These are phyloP conservation scores for Coffea canephora DNA, from an alignment of 257 asterid genomes.

Conservation along the genomic window DNA sequence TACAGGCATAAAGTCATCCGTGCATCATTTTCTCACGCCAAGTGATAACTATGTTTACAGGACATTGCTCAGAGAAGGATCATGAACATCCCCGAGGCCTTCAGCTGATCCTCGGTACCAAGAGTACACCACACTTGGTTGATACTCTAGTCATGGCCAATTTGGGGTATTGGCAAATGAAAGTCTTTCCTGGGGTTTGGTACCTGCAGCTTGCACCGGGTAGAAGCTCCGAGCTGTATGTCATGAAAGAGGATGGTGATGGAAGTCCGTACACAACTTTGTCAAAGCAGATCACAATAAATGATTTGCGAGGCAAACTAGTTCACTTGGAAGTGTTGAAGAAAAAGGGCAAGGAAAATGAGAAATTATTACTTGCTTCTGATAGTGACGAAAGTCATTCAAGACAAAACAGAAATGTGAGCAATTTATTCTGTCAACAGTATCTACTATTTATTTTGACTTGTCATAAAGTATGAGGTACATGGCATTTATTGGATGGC, in stretches of 20 bases:
- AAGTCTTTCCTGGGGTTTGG: conserved; percentile 95
- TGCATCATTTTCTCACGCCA: conserved; percentile 25
- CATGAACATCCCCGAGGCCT: conserved; percentile 97
- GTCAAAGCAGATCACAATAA: conserved; percentile 67
- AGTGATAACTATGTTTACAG: conserved; percentile 38
- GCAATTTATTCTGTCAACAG: conserved; percentile 5
- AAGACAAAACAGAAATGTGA: conserved; percentile 41
- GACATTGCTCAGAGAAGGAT: conserved; percentile 98
- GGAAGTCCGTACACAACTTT: conserved; percentile 48
- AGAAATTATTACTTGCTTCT: conserved; percentile 66
- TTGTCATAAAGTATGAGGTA: neutral
- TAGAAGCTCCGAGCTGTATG: conserved; percentile 89
- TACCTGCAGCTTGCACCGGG: conserved; percentile 97
- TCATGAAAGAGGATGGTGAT: conserved; percentile 69
- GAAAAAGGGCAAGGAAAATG: conserved; percentile 89
- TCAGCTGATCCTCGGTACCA: conserved; percentile 93
- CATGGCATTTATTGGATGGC: neutral
- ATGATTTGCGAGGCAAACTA: conserved; percentile 85
- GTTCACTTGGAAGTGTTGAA: conserved; percentile 85
- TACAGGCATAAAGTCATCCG: neutral
- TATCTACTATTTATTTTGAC: neutral
- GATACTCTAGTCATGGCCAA: conserved; percentile 99
- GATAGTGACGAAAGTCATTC: conserved; percentile 60
- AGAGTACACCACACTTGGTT: conserved; percentile 77
- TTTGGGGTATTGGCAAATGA: conserved; percentile 99